A percentile compares a stretch with the other conserved stretches of the same genome.
phyloP scores from a whole-genome alignment of 208 protist genomes.

The Strigomonas culicis region DNA sequence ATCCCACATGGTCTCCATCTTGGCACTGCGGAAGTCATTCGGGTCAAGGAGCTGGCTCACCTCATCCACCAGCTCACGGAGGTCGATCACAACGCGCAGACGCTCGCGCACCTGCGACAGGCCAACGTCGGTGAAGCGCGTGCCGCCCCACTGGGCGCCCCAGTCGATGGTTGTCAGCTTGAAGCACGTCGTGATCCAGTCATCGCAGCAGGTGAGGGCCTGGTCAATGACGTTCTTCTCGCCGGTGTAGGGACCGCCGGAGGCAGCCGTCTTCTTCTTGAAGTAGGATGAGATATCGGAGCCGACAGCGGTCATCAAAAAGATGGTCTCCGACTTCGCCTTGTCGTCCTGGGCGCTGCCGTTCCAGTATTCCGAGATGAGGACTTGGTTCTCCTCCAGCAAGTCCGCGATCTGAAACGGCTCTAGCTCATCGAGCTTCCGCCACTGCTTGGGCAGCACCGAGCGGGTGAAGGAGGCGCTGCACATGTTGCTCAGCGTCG shows the following conservation, averaged over 20 bases:
- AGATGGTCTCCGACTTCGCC: conserved; percentile 53
- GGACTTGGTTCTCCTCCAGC: conserved; percentile 71
- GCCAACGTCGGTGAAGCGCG: conserved; percentile 52
- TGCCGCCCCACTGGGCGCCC: conserved; percentile 45
- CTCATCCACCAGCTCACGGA: conserved; percentile 74
- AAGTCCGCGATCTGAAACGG: conserved; percentile 57
- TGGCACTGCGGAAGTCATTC: conserved; percentile 42
- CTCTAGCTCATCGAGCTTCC: conserved; percentile 32
- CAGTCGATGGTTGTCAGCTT: conserved; percentile 86
- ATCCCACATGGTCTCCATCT: conserved; percentile 77
- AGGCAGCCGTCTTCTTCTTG: conserved; percentile 22
- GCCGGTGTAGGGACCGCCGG: conserved; percentile 53
- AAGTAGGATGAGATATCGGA: conserved; percentile 71
- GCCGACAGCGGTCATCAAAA: conserved; percentile 81
- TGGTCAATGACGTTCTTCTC: conserved; percentile 52
- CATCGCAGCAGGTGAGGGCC: conserved; percentile 62
- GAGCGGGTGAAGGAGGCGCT: conserved; percentile 48
- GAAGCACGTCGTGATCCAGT: conserved; percentile 69
- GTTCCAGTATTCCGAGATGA: conserved; percentile 83
- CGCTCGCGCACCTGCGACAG: conserved; percentile 49
- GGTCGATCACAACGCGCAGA: conserved; percentile 41
- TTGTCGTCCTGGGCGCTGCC: conserved; percentile 81
- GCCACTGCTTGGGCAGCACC: conserved; percentile 62
- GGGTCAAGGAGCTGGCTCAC: conserved; percentile 56
- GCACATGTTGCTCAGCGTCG: conserved; percentile 75